Percentiles rank a stretch among this genome's conserved stretches.
Evolutionary conservation across 306 rosid species (phyloP).

Genomic region (Medicago lupulina): DNA sequence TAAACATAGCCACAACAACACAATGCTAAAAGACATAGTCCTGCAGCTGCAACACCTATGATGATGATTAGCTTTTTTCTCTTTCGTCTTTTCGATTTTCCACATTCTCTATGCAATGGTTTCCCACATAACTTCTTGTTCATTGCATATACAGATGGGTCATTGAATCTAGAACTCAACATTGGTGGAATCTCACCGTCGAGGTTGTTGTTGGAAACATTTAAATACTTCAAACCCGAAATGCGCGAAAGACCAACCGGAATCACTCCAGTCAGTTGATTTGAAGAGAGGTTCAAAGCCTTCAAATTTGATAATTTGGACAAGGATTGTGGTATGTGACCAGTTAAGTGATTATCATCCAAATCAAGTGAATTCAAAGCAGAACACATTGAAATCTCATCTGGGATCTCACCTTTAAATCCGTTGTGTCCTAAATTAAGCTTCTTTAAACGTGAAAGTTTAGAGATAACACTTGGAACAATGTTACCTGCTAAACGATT

Average conservation of each 20-base stretch:
- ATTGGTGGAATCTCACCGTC: conserved; percentile 70
- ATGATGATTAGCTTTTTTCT: conserved; percentile 62
- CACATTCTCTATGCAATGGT: conserved; percentile 70
- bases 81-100: conserved; percentile 53
- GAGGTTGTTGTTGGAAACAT: conserved; percentile 67
- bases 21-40: conserved; percentile 59
- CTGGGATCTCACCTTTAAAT: conserved; percentile 72
- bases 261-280: conserved; percentile 62
- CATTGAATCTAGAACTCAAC: conserved; percentile 57
- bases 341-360: conserved; percentile 64
- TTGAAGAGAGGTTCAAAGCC: conserved; percentile 65
- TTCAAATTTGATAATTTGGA: conserved; percentile 60
- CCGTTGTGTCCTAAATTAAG: conserved; percentile 72
- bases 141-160: conserved; percentile 55
- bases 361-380: conserved; percentile 58
- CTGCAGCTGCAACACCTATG: conserved; percentile 61
- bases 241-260: conserved; percentile 52
- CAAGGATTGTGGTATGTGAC: conserved; percentile 66
- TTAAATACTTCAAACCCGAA: conserved; percentile 56
- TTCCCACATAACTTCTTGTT: conserved; percentile 69
- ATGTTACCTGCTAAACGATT: conserved; percentile 58
- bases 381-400: conserved; percentile 63
- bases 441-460: conserved; percentile 53
- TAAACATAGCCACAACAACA: conserved; percentile 76
- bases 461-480: conserved; percentile 53